phyloP scores from a whole-genome alignment of 2,329 filamentous ascomycete species.

The Calonectria fujianensis region DNA sequence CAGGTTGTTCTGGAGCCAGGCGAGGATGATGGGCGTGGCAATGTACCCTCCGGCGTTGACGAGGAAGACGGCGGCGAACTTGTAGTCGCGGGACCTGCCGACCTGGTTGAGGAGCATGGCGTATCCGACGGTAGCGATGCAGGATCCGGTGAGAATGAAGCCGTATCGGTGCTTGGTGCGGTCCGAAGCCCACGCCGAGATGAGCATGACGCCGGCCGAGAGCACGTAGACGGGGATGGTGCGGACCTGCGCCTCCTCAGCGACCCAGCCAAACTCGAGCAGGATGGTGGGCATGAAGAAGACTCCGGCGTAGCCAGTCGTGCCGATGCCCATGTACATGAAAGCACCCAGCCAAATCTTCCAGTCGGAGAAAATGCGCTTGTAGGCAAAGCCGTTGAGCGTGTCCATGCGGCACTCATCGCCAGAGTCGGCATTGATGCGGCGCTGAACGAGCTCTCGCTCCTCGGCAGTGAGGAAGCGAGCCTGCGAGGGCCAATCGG shows the following conservation, averaged over 20 bases:
- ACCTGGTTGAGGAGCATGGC: constrained; percentile 68
- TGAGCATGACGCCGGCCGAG: constrained; percentile 56
- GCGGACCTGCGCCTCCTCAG: constrained; percentile 59
- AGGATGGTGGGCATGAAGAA: constrained; percentile 64
- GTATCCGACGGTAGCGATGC: constrained; percentile 72
- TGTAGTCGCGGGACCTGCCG: constrained; percentile 51
- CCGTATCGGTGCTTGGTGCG: constrained; percentile 70
- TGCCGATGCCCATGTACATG: constrained; percentile 63
- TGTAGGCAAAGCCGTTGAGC: constrained; percentile 67
- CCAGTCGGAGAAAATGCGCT: constrained; percentile 68
- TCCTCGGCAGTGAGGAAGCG: constrained; percentile 68
- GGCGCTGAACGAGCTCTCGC: constrained; percentile 63
- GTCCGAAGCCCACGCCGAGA: constrained; percentile 68
- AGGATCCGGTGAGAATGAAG: constrained; percentile 71
- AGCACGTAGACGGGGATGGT: constrained; percentile 62
- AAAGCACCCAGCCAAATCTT: constrained; percentile 65
- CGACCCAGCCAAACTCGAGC: constrained; percentile 59
- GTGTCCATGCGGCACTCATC: constrained; percentile 70
- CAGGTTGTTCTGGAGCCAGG: constrained; percentile 75
- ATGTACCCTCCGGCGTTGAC: constrained; percentile 73
- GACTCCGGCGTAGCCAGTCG: constrained; percentile 65
- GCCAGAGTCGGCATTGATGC: constrained; percentile 64
- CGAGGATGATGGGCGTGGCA: constrained; percentile 72
- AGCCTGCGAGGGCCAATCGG: constrained; percentile 56
- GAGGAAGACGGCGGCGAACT: constrained; percentile 74